Percentiles rank a stretch among this genome's conserved stretches.
Evolutionary conservation across 805 yeast species (phyloP).

Genomic region (Cyberlindnera xylosilytica): DNA sequence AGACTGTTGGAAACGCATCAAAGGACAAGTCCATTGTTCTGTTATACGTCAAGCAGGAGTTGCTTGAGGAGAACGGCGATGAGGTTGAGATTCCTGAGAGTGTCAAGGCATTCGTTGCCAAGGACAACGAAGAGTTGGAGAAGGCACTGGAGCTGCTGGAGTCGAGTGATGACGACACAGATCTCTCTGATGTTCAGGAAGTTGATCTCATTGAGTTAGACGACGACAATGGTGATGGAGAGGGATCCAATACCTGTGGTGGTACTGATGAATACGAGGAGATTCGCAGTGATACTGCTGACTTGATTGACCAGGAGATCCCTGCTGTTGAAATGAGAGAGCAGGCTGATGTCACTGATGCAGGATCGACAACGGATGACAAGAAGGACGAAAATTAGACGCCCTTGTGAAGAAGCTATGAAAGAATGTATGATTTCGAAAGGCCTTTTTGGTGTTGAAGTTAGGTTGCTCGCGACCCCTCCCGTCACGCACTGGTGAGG

Average conservation of each 20-base stretch:
- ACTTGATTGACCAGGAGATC: neutral
- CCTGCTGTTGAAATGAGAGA: neutral
- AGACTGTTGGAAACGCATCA: constrained; percentile 21
- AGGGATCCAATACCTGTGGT: neutral
- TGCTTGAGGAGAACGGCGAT: constrained; percentile 9
- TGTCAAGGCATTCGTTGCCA: constrained; percentile 29
- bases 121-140: constrained; percentile 27
- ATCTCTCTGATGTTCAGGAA: neutral
- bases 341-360: neutral
- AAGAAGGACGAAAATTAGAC: neutral
- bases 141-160: constrained; percentile 20
- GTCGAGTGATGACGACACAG: constrained; percentile 9
- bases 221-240: neutral
- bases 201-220: neutral
- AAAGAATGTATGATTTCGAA: too few relatives aligned
- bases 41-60: constrained; percentile 31
- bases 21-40: constrained; percentile 33
- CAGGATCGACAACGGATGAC: too few relatives aligned
- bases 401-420: too few relatives aligned
- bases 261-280: neutral
- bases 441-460: too few relatives aligned
- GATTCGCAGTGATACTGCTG: neutral
- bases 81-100: constrained; percentile 22
- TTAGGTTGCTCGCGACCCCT: too few relatives aligned
- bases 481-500: neutral